phyloP scores from a whole-genome alignment of 768 basidiomycete genomes.

The Suillus cothurnatus region DNA sequence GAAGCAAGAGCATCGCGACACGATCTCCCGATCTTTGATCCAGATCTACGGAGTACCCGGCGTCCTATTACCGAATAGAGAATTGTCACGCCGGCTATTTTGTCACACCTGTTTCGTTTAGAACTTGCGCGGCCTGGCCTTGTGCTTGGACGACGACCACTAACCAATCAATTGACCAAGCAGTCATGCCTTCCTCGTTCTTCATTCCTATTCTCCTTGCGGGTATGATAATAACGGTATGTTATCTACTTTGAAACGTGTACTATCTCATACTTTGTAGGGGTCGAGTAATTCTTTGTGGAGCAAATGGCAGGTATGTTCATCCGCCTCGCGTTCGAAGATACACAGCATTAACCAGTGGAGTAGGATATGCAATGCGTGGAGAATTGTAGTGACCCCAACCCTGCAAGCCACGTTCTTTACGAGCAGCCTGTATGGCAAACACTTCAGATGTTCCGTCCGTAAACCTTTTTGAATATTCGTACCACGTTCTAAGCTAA shows the following conservation, averaged over 20 bases:
- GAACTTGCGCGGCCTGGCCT: too few species aligned
- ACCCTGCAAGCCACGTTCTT: conserved; percentile 62
- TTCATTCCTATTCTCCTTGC: conserved; percentile 80
- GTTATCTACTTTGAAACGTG: conserved; percentile 14
- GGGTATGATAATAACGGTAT: conserved; percentile 90
- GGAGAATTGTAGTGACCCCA: conserved; percentile 78
- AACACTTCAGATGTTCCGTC: conserved; percentile 87
- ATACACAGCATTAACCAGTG: conserved; percentile 10
- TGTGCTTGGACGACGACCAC: too few species aligned
- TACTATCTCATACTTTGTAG: conserved; percentile 35
- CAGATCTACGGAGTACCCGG: conserved; percentile 5
- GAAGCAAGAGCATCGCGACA: conserved; percentile 26
- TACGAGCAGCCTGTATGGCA: conserved; percentile 98
- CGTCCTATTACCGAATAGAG: not conserved
- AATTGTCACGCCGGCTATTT: conserved; percentile 18
- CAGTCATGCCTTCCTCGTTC: conserved; percentile 63
- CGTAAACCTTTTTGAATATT: conserved; percentile 37
- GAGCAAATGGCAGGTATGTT: conserved; percentile 77
- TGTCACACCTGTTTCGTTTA: not conserved
- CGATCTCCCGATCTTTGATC: conserved; percentile 12
- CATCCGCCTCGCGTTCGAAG: conserved; percentile 8
- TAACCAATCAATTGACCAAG: too few species aligned
- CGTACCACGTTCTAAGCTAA: conserved; percentile 25
- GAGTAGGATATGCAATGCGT: conserved; percentile 96
- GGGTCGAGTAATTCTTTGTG: conserved; percentile 82